Conservation (phyloP, 805 yeast genomes). For the Sugiyamaella smithiae region DNA sequence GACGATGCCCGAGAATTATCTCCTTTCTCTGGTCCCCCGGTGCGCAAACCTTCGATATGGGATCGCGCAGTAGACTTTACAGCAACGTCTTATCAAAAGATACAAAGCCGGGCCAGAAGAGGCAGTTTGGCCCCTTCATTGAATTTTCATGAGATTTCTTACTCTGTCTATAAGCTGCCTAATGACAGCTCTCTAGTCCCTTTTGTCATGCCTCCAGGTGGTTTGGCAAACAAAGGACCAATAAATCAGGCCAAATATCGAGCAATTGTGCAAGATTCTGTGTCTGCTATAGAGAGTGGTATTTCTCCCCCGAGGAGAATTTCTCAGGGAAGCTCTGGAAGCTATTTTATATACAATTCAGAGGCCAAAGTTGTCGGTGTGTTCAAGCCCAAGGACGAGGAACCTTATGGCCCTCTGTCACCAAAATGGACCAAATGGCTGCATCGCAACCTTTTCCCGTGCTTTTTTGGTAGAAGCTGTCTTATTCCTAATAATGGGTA, state of each 20-base stretch:
- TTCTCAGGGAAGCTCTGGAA: constrained; percentile 66
- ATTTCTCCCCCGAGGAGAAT: constrained; percentile 54
- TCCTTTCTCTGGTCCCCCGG: background rate
- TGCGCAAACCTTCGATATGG: background rate
- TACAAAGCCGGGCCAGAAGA: background rate
- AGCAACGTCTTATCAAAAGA: background rate
- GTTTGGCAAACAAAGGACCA: constrained; percentile 31
- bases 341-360: constrained; percentile 53
- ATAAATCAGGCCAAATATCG: constrained; percentile 36
- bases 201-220: constrained; percentile 34
- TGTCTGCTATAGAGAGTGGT: constrained; percentile 46
- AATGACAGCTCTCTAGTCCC: constrained; percentile 25
- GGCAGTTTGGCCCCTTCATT: background rate
- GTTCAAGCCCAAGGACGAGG: constrained; percentile 78
- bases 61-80: background rate
- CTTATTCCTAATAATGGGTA: constrained; percentile 71
- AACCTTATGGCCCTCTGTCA: constrained; percentile 73
- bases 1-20: background rate
- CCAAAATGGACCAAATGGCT: constrained; percentile 82
- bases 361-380: constrained; percentile 48
- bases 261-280: constrained; percentile 42
- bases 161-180: constrained; percentile 52
- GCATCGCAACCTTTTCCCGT: constrained; percentile 71
- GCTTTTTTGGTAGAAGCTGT: constrained; percentile 72
- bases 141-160: constrained; percentile 42